Evolutionary conservation across 306 rosid species (phyloP), one percentile per base, ranked within the genome.

Genomic region (Alnus glutinosa): DNA sequence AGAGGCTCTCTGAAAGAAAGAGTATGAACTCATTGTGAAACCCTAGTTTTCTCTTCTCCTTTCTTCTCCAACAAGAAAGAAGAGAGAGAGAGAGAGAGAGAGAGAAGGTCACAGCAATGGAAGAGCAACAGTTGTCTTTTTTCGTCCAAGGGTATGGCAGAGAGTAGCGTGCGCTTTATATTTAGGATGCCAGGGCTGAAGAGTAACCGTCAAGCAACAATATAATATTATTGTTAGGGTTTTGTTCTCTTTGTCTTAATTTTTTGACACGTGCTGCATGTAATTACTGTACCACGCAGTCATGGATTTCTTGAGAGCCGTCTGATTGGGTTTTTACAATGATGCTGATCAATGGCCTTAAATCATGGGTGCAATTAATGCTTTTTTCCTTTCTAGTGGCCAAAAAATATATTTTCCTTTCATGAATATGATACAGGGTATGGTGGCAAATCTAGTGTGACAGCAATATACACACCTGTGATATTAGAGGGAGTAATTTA

Each of bases 1-100:
- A 47, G 93, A 88, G 70, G 90, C 70, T 76, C 87, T 90, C 12
- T 73, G 23, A 64, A 66, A 86, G 81, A 89, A 32, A 50, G 80
- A 30, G 66, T 55, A 73, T 14, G 75, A 84, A 1, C 82, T 63
- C 98, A 94, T 92, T 73, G 74, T 82, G 5, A 34, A 34, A 63
- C 18, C 44, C 76, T 8, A 3, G 32, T 2, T 39, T 18, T 37
- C 52, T 5, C 11, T 44, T 16, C 36, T 23, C 13, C 54, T 71
- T 6, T 58, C 1, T 68, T 19, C 32, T 67, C 11, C 8, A 6
- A 3, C 62, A 68, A 66, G 76, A 88, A 80, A 72, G 34, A 49
- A 37, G 7, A 58, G 73, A 73, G 73, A 58, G 73, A 73, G 73
- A 77, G 77, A 37, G 7, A 58, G 73, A 73, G 73, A 58, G 73